phyloP scores from a whole-genome alignment of 441 rosid species.

The Mallotus japonicus region DNA sequence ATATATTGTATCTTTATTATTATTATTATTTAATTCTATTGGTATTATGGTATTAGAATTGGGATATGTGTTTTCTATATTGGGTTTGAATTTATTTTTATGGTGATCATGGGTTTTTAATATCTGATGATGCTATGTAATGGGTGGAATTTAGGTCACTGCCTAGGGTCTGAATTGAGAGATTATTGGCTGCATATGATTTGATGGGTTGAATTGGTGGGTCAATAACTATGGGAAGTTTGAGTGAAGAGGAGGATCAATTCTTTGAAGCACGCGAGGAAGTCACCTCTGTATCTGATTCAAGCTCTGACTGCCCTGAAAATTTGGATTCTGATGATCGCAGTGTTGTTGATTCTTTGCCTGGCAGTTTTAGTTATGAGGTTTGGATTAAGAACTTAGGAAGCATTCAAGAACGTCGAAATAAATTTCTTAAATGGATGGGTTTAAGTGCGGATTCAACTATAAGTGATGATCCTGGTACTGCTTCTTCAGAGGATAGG shows the following conservation, averaged over 20 bases:
- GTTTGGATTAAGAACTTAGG: constrained; percentile 60
- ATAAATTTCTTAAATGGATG: constrained; percentile 69
- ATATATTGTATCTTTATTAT: not conserved
- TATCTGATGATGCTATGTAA: no score
- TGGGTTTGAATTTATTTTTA: not conserved
- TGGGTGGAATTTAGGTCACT: constrained; percentile 22
- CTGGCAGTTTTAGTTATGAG: constrained; percentile 36
- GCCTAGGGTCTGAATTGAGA: constrained; percentile 24
- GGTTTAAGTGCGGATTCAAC: constrained; percentile 33
- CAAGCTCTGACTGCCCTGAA: constrained; percentile 31
- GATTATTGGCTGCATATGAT: constrained; percentile 28
- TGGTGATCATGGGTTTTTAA: not conserved
- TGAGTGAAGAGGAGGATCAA: constrained; percentile 54
- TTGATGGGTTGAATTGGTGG: constrained; percentile 36
- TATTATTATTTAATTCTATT: not conserved
- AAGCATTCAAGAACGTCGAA: constrained; percentile 60
- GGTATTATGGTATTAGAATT: not conserved
- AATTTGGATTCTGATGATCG: constrained; percentile 24
- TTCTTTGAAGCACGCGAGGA: constrained; percentile 76
- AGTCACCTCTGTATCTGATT: constrained; percentile 31
- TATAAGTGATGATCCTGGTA: constrained; percentile 8
- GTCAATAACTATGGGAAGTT: constrained; percentile 38
- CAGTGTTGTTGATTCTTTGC: constrained; percentile 19
- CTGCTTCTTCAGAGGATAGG: constrained; percentile 18
- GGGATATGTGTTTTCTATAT: constrained; percentile 22